phyloP scores from a whole-genome alignment of 345 rosid genomes.

The Ceriops decandra region DNA sequence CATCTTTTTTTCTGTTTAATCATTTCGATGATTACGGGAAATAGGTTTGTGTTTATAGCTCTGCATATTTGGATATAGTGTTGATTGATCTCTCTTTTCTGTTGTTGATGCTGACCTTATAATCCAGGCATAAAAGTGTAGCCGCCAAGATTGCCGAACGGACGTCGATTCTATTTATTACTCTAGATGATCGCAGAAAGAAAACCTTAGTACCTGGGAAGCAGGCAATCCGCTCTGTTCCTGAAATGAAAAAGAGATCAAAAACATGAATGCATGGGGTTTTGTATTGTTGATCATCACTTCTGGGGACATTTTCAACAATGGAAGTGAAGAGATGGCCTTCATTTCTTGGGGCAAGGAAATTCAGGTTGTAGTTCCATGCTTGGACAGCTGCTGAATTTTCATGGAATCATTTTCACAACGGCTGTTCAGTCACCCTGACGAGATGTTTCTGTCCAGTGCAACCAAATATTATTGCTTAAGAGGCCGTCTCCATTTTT shows the following conservation, averaged over 20 bases:
- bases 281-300: constrained; percentile 9
- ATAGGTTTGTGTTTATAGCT: background rate
- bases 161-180: constrained; percentile 56
- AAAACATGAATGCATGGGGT: constrained; percentile 30
- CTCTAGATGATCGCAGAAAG: constrained; percentile 71
- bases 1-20: too few species aligned
- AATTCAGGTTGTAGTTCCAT: background rate
- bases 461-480: background rate
- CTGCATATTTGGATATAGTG: background rate
- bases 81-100: constrained; percentile 3
- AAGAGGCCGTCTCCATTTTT: constrained; percentile 2
- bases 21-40: too few species aligned
- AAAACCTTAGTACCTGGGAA: constrained; percentile 73
- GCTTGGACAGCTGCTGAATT: constrained; percentile 6
- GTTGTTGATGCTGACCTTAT: background rate
- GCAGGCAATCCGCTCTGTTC: constrained; percentile 78
- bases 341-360: constrained; percentile 4
- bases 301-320: constrained; percentile 16
- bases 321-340: constrained; percentile 17
- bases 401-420: background rate
- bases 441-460: constrained; percentile 15
- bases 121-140: constrained; percentile 76
- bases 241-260: constrained; percentile 80
- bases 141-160: constrained; percentile 57
- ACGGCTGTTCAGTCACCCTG: constrained; percentile 3